Percentiles rank a stretch among this genome's conserved stretches.
These are phyloP conservation scores for Neurospora intermedia DNA, from an alignment of 495 filamentous ascomycete species.

Conservation along the genomic window DNA sequence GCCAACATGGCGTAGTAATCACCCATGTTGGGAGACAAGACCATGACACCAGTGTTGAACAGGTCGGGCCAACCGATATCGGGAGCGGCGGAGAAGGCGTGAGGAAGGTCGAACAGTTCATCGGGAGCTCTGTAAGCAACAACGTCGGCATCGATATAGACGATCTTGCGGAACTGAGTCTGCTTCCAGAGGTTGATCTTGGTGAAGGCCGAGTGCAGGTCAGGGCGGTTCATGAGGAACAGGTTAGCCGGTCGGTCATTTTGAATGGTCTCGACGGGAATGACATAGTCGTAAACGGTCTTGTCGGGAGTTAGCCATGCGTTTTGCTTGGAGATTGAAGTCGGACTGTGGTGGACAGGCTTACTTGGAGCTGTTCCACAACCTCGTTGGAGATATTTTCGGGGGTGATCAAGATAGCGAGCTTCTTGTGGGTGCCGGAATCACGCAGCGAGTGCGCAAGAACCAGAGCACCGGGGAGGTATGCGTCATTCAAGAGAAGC, in stretches of 20 bases:
- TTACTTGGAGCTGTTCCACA: slow-evolving; percentile 63
- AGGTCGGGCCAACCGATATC: slow-evolving; percentile 98
- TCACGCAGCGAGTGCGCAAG: slow-evolving; percentile 92
- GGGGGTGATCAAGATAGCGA: slow-evolving; percentile 73
- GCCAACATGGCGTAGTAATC: slow-evolving; percentile 78
- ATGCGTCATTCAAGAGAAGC: slow-evolving; percentile 84
- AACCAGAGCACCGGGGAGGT: slow-evolving; percentile 87
- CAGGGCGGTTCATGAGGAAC: slow-evolving; percentile 80
- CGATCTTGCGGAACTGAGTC: slow-evolving; percentile 77
- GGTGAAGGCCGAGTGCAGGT: slow-evolving; percentile 85
- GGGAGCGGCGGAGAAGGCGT: slow-evolving; percentile 78
- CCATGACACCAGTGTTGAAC: slow-evolving; percentile 97
- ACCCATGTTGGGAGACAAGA: slow-evolving; percentile 71
- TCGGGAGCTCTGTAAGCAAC: slow-evolving; percentile 81
- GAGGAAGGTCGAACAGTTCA: slow-evolving; percentile 72
- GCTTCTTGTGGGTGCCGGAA: slow-evolving; percentile 74
- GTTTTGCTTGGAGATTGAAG: not conserved
- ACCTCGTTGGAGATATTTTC: slow-evolving; percentile 62
- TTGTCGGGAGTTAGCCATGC: not conserved
- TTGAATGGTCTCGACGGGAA: slow-evolving; percentile 67
- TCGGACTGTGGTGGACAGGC: slow-evolving; percentile 5
- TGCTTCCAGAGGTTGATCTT: slow-evolving; percentile 94
- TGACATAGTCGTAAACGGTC: slow-evolving; percentile 80
- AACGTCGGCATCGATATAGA: slow-evolving; percentile 88
- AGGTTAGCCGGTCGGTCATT: slow-evolving; percentile 75